Evolutionary conservation across 305 asterid genomes (phyloP).

Genomic region (Lippia alba): DNA sequence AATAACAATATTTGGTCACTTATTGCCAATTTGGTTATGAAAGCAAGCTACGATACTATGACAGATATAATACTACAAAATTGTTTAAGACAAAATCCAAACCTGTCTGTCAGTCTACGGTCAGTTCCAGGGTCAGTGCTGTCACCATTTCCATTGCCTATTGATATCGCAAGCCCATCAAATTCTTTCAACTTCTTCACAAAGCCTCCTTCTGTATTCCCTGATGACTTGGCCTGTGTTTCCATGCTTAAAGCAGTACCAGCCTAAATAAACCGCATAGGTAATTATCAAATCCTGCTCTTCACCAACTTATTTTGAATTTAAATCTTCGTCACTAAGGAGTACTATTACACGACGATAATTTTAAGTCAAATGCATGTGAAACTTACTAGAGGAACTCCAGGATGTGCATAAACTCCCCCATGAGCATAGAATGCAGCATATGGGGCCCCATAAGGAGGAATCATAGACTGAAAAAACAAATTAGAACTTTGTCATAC

Average conservation of each 20-base stretch:
- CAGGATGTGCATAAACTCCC: conserved; percentile 87
- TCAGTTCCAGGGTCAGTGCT: conserved; percentile 65
- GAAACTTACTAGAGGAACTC: conserved; percentile 77
- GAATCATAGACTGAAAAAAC: conserved; percentile 73
- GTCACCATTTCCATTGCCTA: conserved; percentile 69
- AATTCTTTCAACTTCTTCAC: conserved; percentile 77
- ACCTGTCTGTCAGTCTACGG: conserved; percentile 73
- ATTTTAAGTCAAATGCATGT: not conserved
- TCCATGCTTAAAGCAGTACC: conserved; percentile 66
- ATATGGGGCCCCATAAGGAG: conserved; percentile 86
- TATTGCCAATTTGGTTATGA: conserved; percentile 6
- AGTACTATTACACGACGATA: not conserved
- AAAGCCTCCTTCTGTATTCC: conserved; percentile 61
- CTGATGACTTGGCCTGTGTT: conserved; percentile 64
- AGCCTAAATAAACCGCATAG: conserved; percentile 51
- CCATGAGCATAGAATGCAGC: conserved; percentile 88
- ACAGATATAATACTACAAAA: not conserved
- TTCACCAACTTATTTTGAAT: not conserved
- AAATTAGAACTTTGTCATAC: conserved; percentile 12
- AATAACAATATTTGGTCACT: conserved; percentile 20
- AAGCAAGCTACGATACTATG: conserved; percentile 11
- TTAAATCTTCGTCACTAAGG: not conserved
- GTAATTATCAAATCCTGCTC: conserved; percentile 29
- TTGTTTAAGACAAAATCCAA: conserved; percentile 23
- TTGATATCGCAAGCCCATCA: conserved; percentile 85